Percentiles rank a stretch among this genome's conserved stretches.
These are phyloP conservation scores for Penicillium verhagenii DNA, from an alignment of 495 filamentous ascomycete genomes.

Conservation along the genomic window DNA sequence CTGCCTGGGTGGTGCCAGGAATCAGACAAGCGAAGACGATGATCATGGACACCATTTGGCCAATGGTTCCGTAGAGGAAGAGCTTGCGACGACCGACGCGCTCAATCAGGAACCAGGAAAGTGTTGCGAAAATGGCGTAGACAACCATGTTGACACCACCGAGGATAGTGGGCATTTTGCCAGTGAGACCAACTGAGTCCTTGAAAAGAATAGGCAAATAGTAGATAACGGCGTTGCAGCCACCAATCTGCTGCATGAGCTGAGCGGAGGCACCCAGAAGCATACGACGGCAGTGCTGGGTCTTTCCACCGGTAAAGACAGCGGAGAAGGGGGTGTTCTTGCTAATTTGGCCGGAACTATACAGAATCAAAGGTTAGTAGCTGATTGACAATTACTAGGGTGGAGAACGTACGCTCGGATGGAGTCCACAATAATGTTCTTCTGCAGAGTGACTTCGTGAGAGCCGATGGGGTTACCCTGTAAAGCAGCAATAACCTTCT, in stretches of 20 bases:
- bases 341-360: neutral
- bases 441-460: constrained; percentile 35
- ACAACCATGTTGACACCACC: constrained; percentile 76
- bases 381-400: constrained; percentile 39
- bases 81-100: constrained; percentile 61
- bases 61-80: constrained; percentile 60
- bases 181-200: constrained; percentile 48
- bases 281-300: constrained; percentile 35
- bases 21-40: constrained; percentile 3
- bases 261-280: constrained; percentile 33
- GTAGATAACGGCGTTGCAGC: constrained; percentile 75
- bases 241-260: constrained; percentile 68
- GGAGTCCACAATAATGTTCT: constrained; percentile 64
- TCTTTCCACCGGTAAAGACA: constrained; percentile 28
- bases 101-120: constrained; percentile 63
- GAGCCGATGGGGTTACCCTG: neutral
- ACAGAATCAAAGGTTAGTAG: constrained; percentile 10
- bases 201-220: constrained; percentile 71
- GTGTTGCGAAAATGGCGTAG: constrained; percentile 55
- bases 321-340: constrained; percentile 1
- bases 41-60: constrained; percentile 21
- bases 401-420: constrained; percentile 31
- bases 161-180: constrained; percentile 62
- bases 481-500: constrained; percentile 29
- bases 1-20: neutral